Evolutionary conservation across 2,329 filamentous ascomycete species (phyloP), one percentile per base, ranked within the genome.

Genomic region (Trichophyton simii): DNA sequence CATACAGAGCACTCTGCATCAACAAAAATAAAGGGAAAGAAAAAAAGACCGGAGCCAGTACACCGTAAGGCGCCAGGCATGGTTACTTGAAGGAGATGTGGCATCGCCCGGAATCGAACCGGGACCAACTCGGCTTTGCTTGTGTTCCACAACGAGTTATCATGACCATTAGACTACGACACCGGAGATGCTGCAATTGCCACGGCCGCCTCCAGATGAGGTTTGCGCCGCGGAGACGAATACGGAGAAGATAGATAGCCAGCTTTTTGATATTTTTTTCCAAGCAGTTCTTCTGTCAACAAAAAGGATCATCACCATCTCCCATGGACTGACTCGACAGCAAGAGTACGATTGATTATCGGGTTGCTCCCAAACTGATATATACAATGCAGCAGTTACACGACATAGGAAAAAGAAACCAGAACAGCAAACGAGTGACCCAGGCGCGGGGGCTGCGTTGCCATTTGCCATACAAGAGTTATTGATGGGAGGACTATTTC

Each of bases 21-120:
- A 38, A 38, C 34, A 38, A 38, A 34, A 38, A 38, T 38, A 8
- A 38, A 38, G 34, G 11, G 2, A 36, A 3, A 25, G 25, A 20
- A 48, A 48, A 48, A 22, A 48, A 20, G 11, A 48, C 8, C 11
- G 18, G 20, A 48, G 18, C 44, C 44, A 48, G 44, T 9, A 20
- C 6, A 7, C 3, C 9, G 4, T 0, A 22, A 25, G 18, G 18
- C 44, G 22, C 22, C 22, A 54, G 6, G 1, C 28, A 31, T 31
- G 6, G 28, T 31, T n/a, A 28, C 18, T 31, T 54, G 50, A 28
- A 44, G 22, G 22, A 22, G 22, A 25, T 54, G 50, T 54, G 50
- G 50, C 50, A 54, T 54, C 50, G 22, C 50, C 50, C 50, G 28
- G 50, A 54, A 54, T 54, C 50, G 50, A 54, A 54, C 28, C 22